These are phyloP conservation scores for Radiomyces spectabilis DNA, from an alignment of 192 early-diverging fungal species.

Conservation along the genomic window DNA sequence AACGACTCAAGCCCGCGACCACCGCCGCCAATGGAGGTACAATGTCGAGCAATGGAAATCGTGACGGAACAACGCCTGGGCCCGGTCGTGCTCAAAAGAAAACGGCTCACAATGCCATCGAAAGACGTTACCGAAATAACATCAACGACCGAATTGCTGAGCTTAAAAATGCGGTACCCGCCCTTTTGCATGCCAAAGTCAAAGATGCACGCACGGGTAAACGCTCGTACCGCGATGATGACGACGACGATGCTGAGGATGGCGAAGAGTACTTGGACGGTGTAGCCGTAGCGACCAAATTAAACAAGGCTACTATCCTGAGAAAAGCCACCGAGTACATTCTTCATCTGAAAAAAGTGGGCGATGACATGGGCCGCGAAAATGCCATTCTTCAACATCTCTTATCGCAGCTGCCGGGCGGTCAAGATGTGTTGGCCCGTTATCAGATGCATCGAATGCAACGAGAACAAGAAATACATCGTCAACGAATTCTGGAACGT, in stretches of 20 bases:
- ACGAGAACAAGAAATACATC: background rate
- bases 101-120: slow-evolving; percentile 93
- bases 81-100: slow-evolving; percentile 67
- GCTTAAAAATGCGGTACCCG: slow-evolving; percentile 79
- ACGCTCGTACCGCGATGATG: slow-evolving; percentile 33
- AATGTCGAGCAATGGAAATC: no score
- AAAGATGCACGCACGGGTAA: slow-evolving; percentile 28
- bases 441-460: slow-evolving; percentile 6
- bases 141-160: slow-evolving; percentile 94
- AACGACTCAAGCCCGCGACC: background rate
- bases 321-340: slow-evolving; percentile 93
- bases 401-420: slow-evolving; percentile 40
- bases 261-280: slow-evolving; percentile 62
- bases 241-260: slow-evolving; percentile 33
- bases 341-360: slow-evolving; percentile 37
- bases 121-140: slow-evolving; percentile 92
- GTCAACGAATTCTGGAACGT: background rate
- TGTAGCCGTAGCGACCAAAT: slow-evolving; percentile 73
- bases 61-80: background rate
- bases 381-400: slow-evolving; percentile 39
- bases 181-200: slow-evolving; percentile 53
- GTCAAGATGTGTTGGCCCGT: slow-evolving; percentile 24
- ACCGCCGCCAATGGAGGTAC: background rate
- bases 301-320: slow-evolving; percentile 93
- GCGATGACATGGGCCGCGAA: slow-evolving; percentile 32